Conservation (phyloP, 2,329 filamentous ascomycete species). For the Leptodontidium sp. region DNA sequence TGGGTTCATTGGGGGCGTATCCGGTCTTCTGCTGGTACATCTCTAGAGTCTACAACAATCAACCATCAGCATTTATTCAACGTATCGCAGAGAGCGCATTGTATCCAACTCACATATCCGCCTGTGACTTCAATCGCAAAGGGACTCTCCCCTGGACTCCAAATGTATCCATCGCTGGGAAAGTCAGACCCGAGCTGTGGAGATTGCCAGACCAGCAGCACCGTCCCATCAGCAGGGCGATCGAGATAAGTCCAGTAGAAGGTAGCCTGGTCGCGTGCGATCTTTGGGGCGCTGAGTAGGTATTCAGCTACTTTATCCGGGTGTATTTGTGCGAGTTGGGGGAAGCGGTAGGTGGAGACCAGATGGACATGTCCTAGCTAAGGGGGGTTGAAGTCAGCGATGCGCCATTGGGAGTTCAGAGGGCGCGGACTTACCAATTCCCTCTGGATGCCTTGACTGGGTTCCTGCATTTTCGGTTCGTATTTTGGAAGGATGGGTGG, state of each 20-base stretch:
- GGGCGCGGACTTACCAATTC: slow-evolving; percentile 53
- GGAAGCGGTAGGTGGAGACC: slow-evolving; percentile 83
- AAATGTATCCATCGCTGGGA: slow-evolving; percentile 91
- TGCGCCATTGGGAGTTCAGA: slow-evolving; percentile 8
- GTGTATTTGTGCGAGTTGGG: slow-evolving; percentile 73
- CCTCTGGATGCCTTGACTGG: slow-evolving; percentile 53
- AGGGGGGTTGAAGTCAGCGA: slow-evolving; percentile 14
- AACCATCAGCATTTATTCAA: slow-evolving; percentile 23
- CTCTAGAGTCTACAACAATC: slow-evolving; percentile 75
- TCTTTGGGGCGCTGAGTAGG: slow-evolving; percentile 82
- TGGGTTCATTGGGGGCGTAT: slow-evolving; percentile 77
- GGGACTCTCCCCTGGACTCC: slow-evolving; percentile 81
- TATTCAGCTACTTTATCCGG: slow-evolving; percentile 83
- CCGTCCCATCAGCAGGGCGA: slow-evolving; percentile 79
- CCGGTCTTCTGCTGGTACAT: slow-evolving; percentile 85
- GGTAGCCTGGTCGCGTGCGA: slow-evolving; percentile 83
- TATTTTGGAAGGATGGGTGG: neutral
- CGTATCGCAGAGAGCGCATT: neutral
- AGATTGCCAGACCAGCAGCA: slow-evolving; percentile 91
- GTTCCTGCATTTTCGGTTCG: slow-evolving; percentile 51
- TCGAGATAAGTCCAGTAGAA: slow-evolving; percentile 96
- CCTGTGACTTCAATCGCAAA: slow-evolving; percentile 76
- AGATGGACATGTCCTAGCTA: slow-evolving; percentile 77
- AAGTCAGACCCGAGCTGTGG: slow-evolving; percentile 76
- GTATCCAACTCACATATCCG: slow-evolving; percentile 65